Evolutionary conservation across 2,329 filamentous ascomycete genomes (phyloP).

Genomic region (Chaetomium sp.): DNA sequence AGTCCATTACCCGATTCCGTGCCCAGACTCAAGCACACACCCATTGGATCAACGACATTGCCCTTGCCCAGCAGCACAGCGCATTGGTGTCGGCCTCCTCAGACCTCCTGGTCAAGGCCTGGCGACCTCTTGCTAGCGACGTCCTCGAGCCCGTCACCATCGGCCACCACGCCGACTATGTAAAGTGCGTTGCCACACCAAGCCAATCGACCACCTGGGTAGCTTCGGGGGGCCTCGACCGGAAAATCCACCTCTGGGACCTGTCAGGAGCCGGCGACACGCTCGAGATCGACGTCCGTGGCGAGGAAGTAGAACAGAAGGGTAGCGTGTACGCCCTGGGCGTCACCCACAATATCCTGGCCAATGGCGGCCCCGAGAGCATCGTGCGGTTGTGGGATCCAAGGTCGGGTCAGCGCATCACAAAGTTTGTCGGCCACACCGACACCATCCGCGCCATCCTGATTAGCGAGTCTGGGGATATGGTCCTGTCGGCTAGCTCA

Average conservation of each 20-base stretch:
- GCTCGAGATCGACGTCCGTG: constrained; percentile 80
- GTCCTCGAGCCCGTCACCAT: constrained; percentile 75
- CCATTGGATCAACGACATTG: constrained; percentile 95
- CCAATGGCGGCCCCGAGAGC: constrained; percentile 91
- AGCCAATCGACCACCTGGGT: constrained; percentile 71
- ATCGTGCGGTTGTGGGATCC: constrained; percentile 92
- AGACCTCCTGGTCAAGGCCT: constrained; percentile 91
- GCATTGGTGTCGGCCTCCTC: constrained; percentile 88
- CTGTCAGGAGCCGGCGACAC: constrained; percentile 83
- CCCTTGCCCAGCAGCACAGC: constrained; percentile 73
- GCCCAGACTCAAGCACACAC: constrained; percentile 75
- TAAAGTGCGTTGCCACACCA: constrained; percentile 88
- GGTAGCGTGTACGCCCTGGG: constrained; percentile 93
- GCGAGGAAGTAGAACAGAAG: constrained; percentile 84
- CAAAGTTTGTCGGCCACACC: constrained; percentile 95
- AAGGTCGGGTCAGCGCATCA: constrained; percentile 83
- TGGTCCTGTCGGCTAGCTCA: constrained; percentile 89
- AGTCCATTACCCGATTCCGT: constrained; percentile 59
- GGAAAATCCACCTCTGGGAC: constrained; percentile 93
- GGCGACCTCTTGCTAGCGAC: constrained; percentile 73
- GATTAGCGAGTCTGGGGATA: constrained; percentile 85
- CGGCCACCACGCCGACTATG: constrained; percentile 92
- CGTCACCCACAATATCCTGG: constrained; percentile 77
- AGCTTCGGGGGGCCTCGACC: constrained; percentile 88
- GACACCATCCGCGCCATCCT: constrained; percentile 92